These are phyloP conservation scores for Heterobasidion parviporum DNA, from an alignment of 1,284 basidiomycete species.

Conservation along the genomic window DNA sequence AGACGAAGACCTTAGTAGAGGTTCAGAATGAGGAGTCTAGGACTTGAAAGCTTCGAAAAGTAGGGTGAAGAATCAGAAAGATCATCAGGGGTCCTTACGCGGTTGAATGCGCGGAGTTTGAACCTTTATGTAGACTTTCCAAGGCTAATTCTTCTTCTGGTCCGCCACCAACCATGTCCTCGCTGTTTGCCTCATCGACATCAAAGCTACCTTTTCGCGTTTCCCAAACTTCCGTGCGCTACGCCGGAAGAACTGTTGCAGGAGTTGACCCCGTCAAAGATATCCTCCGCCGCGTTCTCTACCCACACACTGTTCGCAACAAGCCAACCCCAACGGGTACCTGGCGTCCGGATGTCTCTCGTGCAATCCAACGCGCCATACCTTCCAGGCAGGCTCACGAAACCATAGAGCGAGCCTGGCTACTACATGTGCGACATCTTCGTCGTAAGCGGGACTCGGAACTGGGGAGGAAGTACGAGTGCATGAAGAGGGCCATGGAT, in stretches of 20 bases:
- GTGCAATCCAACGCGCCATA: constrained; percentile 66
- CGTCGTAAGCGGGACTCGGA: constrained; percentile 63
- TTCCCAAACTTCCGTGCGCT: constrained; percentile 28
- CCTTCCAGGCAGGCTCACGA: constrained; percentile 85
- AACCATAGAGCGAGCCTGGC: constrained; percentile 90
- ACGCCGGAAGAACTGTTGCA: constrained; percentile 19
- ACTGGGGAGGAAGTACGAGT: constrained; percentile 63
- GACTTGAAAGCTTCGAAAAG: too few relatives aligned
- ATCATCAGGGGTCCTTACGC: too few relatives aligned
- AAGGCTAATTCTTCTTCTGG: too few relatives aligned
- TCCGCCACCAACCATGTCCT: constrained; percentile 4
- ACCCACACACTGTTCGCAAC: constrained; percentile 68
- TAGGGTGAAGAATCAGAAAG: too few relatives aligned
- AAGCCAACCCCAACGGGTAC: constrained; percentile 68
- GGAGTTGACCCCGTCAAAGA: constrained; percentile 57
- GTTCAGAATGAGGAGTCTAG: too few relatives aligned
- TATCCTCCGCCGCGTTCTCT: constrained; percentile 69
- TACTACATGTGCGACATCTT: constrained; percentile 70
- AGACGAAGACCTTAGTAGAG: too few relatives aligned
- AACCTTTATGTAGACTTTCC: too few relatives aligned
- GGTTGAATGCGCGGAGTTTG: too few relatives aligned
- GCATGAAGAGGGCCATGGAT: constrained; percentile 77
- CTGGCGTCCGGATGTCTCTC: constrained; percentile 70
- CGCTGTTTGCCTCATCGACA: constrained; percentile 3
- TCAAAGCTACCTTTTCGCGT: constrained; percentile 20